Evolutionary conservation across 441 rosid species (phyloP), one percentile per base, ranked within the genome.

Genomic region (Sinapis alba): DNA sequence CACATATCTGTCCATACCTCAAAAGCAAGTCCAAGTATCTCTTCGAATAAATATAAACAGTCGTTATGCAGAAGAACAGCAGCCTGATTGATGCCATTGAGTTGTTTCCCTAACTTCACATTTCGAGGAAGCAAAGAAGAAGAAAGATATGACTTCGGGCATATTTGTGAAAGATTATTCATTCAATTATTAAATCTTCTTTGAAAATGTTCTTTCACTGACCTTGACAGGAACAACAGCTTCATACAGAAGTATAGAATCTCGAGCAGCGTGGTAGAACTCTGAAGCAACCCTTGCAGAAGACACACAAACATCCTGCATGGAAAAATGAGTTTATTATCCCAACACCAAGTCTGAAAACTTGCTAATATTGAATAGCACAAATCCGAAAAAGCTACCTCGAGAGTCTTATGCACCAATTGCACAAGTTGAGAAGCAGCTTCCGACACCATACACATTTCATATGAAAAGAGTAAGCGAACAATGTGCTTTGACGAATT

Each of bases 51-150:
- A 86, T 86, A 93, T 64, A 92, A 82, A 78, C 96, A 92, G 81
- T 93, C 99, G 66, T 90, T 93, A 86, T 96, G 98, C 86, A 93
- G 82, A 61, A 96, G 93, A 79, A 85, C 90, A 83, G 97, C 96
- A 81, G 84, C 96, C 83, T 89, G 96, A 80, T 90, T 93, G 86
- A 96, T 87, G 77, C 91, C 86, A 83, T 87, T 87, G 76, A 96
- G 95, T 91, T 89, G 93, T 84, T 88, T 92, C 82, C 90, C 98
- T 86, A 93, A 88, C 99, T 96, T 92, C 69, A 74, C 64, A 79
- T 58, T 73, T 69, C 9, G 60, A 74, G 65, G 59, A 36, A 69
- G 53, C 2, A 79, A 58, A 7, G 58, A 73, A 63, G 58, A 62
- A 73, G 30, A 59, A 54, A 19, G 30, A 79, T 57, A 26, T 73